Percentiles rank a stretch among this genome's conserved stretches.
Evolutionary conservation across 345 rosid species (phyloP).

Genomic region (Camelina hispida): DNA sequence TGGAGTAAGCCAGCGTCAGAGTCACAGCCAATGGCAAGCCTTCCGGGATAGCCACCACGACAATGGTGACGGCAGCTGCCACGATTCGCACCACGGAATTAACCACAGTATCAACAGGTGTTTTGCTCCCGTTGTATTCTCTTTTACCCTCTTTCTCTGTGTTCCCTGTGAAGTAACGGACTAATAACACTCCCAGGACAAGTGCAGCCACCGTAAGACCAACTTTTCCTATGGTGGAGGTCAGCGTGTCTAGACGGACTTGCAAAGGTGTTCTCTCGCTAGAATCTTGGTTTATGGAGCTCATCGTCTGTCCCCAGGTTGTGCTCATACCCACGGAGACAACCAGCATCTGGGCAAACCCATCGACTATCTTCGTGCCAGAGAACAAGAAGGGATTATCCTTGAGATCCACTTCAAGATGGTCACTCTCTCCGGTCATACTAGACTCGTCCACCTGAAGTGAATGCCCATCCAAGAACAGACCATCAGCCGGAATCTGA

Average conservation of each 20-base stretch:
- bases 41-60: conserved; percentile 77
- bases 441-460: conserved; percentile 61
- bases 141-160: conserved; percentile 47
- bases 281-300: conserved; percentile 54
- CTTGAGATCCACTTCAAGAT: conserved; percentile 45
- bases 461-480: conserved; percentile 53
- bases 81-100: conserved; percentile 57
- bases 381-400: conserved; percentile 58
- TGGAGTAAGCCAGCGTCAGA: conserved; percentile 75
- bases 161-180: conserved; percentile 73
- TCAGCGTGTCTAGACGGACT: conserved; percentile 59
- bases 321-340: conserved; percentile 72
- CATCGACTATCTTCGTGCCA: conserved; percentile 56
- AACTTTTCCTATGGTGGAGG: conserved; percentile 63
- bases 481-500: conserved; percentile 68
- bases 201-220: conserved; percentile 67
- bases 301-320: conserved; percentile 68
- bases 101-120: conserved; percentile 49
- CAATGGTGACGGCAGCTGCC: conserved; percentile 70
- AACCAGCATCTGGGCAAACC: conserved; percentile 61
- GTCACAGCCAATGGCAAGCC: conserved; percentile 77
- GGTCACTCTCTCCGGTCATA: conserved; percentile 63
- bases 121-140: conserved; percentile 52
- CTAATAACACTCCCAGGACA: conserved; percentile 59
- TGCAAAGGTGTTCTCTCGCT: conserved; percentile 71